A percentile compares a stretch with the other conserved stretches of the same genome.
Evolutionary conservation across 2,329 filamentous ascomycete species (phyloP).

Genomic region (Pseudocercospora vitis): DNA sequence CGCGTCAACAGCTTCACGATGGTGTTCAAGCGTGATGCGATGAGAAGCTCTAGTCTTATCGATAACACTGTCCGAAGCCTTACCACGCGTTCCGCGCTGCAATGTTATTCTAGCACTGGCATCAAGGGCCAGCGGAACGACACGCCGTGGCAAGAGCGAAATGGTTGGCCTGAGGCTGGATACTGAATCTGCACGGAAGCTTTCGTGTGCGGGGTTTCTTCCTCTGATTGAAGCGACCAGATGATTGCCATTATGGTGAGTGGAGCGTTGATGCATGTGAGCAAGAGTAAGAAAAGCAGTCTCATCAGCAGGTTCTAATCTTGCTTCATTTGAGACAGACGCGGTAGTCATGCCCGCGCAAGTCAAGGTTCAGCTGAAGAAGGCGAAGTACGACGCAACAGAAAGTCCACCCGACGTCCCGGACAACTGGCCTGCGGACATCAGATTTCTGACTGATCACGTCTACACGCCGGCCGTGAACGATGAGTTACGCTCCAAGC

Average conservation of each 20-base stretch:
- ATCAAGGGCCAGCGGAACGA: too few species aligned
- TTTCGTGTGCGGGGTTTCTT: neutral
- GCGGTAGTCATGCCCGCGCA: neutral
- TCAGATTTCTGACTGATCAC: slow-evolving; percentile 36
- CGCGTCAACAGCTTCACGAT: too few species aligned
- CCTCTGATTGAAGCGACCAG: neutral
- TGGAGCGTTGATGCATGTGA: too few species aligned
- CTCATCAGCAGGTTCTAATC: too few species aligned
- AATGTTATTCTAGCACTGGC: too few species aligned
- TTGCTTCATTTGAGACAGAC: neutral
- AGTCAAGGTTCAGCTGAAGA: slow-evolving; percentile 1
- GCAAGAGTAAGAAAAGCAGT: too few species aligned
- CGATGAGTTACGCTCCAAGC: slow-evolving; percentile 27
- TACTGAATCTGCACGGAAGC: neutral
- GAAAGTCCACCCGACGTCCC: slow-evolving; percentile 16
- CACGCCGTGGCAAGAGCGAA: too few species aligned
- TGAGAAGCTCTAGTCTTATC: too few species aligned
- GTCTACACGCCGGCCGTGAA: slow-evolving; percentile 35
- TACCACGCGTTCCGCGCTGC: too few species aligned
- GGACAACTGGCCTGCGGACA: slow-evolving; percentile 35
- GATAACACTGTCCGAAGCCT: too few species aligned
- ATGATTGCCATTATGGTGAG: too few species aligned
- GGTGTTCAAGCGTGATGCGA: too few species aligned
- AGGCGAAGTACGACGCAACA: neutral
- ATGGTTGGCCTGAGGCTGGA: neutral